A percentile compares a stretch with the other conserved stretches of the same genome.
phyloP scores from a whole-genome alignment of 2,329 filamentous ascomycete genomes.

The Penicillium sp. region DNA sequence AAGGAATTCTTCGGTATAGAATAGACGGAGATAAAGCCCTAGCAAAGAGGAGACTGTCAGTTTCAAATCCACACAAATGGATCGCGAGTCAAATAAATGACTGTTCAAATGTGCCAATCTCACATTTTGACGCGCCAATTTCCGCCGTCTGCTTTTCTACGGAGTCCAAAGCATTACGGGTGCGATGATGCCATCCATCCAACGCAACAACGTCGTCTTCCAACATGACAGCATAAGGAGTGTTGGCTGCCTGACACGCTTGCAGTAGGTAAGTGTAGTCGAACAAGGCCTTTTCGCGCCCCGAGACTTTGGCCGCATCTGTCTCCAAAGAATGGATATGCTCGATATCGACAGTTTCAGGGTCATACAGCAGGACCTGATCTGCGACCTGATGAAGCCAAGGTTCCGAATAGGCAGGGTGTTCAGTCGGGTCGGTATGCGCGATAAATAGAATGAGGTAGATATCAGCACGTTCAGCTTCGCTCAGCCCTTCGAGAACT shows the following conservation, averaged over 20 bases:
- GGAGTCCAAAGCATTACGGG: neutral
- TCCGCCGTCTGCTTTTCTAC: neutral
- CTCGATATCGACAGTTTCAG: neutral
- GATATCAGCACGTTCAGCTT: neutral
- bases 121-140: neutral
- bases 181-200: neutral
- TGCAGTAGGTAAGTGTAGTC: neutral
- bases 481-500: neutral
- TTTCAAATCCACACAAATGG: neutral
- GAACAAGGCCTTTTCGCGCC: neutral
- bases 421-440: neutral
- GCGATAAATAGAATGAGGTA: neutral
- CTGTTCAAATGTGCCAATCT: neutral
- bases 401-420: neutral
- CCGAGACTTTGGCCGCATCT: neutral
- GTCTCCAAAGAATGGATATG: neutral
- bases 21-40: conserved; percentile 48
- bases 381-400: neutral
- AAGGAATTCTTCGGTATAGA: conserved; percentile 48
- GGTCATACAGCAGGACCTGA: neutral
- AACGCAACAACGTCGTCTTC: neutral
- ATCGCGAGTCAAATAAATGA: neutral
- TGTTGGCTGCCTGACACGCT: neutral
- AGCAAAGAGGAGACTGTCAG: neutral
- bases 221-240: neutral